Percentiles rank a stretch among this genome's conserved stretches.
Conservation (phyloP, 2,329 filamentous ascomycete species). For the Cercospora sp. region DNA sequence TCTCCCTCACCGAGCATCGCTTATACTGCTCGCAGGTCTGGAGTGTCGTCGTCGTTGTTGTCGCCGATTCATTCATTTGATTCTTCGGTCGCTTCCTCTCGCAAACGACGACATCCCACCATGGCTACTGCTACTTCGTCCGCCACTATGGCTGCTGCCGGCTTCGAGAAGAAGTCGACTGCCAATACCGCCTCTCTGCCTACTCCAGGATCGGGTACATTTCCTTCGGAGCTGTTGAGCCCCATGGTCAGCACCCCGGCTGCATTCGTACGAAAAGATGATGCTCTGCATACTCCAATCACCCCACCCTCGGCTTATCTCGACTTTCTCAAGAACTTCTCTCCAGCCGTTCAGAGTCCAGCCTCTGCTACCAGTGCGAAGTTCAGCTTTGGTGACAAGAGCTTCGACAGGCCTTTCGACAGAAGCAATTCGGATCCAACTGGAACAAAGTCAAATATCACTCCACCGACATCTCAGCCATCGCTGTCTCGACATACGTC, state of each 20-base stretch:
- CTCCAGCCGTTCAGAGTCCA: constrained; percentile 68
- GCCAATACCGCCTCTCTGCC: constrained; percentile 43
- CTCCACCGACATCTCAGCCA: constrained; percentile 36
- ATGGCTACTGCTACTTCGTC: constrained; percentile 37
- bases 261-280: constrained; percentile 66
- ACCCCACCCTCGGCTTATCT: constrained; percentile 87
- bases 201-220: constrained; percentile 62
- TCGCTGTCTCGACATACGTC: constrained; percentile 40
- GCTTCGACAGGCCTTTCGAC: constrained; percentile 32
- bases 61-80: constrained; percentile 37
- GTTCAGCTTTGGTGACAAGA: constrained; percentile 50
- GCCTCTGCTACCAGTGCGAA: constrained; percentile 57
- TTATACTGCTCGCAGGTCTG: constrained; percentile 31
- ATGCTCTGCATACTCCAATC: constrained; percentile 77
- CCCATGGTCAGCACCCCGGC: constrained; percentile 62
- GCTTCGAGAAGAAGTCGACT: constrained; percentile 40
- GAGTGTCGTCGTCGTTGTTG: constrained; percentile 23
- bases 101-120: constrained; percentile 31
- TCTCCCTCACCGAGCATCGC: constrained; percentile 27
- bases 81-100: constrained; percentile 33
- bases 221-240: constrained; percentile 58
- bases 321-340: constrained; percentile 86
- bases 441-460: constrained; percentile 38
- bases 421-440: constrained; percentile 27
- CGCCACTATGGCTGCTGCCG: constrained; percentile 39